These are phyloP conservation scores for Lupinus albus DNA, from an alignment of 306 rosid species.

Conservation along the genomic window DNA sequence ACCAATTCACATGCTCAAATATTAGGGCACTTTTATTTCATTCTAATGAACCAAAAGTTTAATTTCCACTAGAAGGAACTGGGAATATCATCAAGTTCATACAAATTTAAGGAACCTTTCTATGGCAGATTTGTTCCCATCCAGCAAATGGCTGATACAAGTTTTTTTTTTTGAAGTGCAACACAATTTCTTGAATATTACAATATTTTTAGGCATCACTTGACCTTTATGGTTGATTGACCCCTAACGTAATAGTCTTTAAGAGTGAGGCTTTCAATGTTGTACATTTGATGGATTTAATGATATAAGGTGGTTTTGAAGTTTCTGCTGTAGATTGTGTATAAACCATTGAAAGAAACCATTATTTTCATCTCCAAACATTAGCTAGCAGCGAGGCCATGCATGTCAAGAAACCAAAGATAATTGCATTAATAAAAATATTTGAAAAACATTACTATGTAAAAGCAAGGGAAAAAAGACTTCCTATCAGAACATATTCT, in stretches of 20 bases:
- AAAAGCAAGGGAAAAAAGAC: constrained; percentile 15
- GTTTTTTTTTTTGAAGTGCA: not conserved
- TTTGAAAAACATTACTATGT: not conserved
- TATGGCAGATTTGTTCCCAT: no score
- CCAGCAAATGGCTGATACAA: not conserved
- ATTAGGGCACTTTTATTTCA: not conserved
- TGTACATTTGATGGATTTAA: no score
- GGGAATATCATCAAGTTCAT: not conserved
- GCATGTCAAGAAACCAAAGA: not conserved
- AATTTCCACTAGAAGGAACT: not conserved
- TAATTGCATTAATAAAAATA: not conserved
- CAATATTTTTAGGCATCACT: no score
- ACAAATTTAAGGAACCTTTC: not conserved
- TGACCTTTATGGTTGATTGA: no score
- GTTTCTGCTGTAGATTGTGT: no score
- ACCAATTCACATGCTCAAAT: not conserved
- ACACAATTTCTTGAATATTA: no score
- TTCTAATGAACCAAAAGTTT: not conserved
- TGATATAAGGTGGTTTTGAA: no score
- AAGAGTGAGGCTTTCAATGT: no score
- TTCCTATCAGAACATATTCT: constrained; percentile 35
- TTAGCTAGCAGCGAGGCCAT: not conserved
- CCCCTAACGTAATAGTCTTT: no score
- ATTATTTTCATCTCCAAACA: no score
- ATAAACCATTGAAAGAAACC: no score